phyloP scores from a whole-genome alignment of 768 basidiomycete genomes.

The Hypholoma sublateritium region DNA sequence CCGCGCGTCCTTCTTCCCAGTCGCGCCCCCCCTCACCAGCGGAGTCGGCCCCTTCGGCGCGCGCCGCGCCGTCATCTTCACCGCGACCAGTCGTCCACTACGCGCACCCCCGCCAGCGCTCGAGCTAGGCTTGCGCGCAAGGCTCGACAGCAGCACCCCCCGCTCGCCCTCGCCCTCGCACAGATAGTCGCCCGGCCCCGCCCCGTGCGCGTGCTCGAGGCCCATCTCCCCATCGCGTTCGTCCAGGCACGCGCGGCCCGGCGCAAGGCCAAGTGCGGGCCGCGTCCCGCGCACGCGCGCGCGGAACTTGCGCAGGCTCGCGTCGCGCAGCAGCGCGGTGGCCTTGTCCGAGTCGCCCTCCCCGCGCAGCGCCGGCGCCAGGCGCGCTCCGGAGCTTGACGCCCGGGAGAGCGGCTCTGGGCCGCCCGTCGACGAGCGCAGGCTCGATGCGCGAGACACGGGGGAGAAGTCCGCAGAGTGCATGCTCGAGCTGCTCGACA shows the following conservation, averaged over 20 bases:
- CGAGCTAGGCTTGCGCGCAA: conserved; percentile 15
- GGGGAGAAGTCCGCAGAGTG: neutral
- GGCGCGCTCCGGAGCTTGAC: neutral
- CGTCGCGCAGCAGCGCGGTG: conserved; percentile 14
- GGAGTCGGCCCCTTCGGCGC: conserved; percentile 18
- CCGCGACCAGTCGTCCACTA: conserved; percentile 39
- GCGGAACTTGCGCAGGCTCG: conserved; percentile 28
- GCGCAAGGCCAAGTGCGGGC: conserved; percentile 15
- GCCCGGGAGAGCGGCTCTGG: neutral
- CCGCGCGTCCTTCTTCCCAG: neutral
- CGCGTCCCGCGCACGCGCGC: conserved; percentile 28
- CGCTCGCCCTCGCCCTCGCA: conserved; percentile 4
- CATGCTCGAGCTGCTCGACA: neutral
- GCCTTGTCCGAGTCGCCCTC: neutral
- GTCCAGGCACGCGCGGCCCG: conserved; percentile 24
- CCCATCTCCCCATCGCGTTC: conserved; percentile 32
- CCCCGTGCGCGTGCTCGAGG: conserved; percentile 4
- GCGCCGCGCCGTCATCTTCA: conserved; percentile 45
- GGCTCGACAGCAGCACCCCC: conserved; percentile 11
- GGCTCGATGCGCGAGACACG: neutral
- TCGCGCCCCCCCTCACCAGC: conserved; percentile 15
- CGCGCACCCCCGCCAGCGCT: neutral
- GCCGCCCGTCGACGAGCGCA: neutral
- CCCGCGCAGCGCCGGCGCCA: neutral
- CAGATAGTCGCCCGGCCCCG: neutral